phyloP scores from a whole-genome alignment of 2,329 filamentous ascomycete genomes.

The Falciphora oryzae region DNA sequence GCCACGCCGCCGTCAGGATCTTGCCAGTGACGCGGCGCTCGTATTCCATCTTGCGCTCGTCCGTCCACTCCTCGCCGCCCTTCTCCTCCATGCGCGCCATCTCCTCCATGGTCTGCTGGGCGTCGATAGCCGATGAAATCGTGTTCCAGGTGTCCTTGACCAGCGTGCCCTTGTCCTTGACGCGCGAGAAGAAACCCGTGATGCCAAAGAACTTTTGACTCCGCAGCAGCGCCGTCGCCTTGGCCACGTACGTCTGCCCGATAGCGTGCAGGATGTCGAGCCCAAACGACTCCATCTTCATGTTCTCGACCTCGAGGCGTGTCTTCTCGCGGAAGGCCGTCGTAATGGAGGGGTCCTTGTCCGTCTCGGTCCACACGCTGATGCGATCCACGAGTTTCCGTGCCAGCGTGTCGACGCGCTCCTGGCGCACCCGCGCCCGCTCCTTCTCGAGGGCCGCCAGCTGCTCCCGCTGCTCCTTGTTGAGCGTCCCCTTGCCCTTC shows the following conservation, averaged over 20 bases:
- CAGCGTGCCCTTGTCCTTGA: constrained; percentile 94
- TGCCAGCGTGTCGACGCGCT: constrained; percentile 78
- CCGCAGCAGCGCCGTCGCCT: constrained; percentile 82
- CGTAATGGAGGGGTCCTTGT: constrained; percentile 81
- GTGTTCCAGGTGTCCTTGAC: constrained; percentile 99
- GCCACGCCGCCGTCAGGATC: constrained; percentile 94
- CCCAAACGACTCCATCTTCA: constrained; percentile 99
- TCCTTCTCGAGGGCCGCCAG: constrained; percentile 84
- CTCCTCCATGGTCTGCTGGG: constrained; percentile 97
- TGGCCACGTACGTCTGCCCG: constrained; percentile 82
- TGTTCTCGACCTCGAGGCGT: constrained; percentile 87
- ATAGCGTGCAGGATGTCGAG: constrained; percentile 95
- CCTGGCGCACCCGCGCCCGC: constrained; percentile 71
- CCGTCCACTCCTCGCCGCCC: constrained; percentile 96
- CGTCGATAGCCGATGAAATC: constrained; percentile 91
- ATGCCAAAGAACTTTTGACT: constrained; percentile 97
- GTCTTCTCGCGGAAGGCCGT: constrained; percentile 91
- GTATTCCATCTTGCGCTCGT: constrained; percentile 93
- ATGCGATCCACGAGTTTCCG: constrained; percentile 86
- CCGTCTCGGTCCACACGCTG: constrained; percentile 94
- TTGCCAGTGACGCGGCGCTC: constrained; percentile 95
- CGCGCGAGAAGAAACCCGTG: constrained; percentile 84
- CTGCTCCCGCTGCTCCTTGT: constrained; percentile 90
- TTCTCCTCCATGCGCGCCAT: constrained; percentile 95
- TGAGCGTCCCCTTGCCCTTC: constrained; percentile 82